A percentile compares a stretch with the other conserved stretches of the same genome.
These are phyloP conservation scores for Pulveroboletus sp. DNA, from an alignment of 1,284 basidiomycete species.

Conservation along the genomic window DNA sequence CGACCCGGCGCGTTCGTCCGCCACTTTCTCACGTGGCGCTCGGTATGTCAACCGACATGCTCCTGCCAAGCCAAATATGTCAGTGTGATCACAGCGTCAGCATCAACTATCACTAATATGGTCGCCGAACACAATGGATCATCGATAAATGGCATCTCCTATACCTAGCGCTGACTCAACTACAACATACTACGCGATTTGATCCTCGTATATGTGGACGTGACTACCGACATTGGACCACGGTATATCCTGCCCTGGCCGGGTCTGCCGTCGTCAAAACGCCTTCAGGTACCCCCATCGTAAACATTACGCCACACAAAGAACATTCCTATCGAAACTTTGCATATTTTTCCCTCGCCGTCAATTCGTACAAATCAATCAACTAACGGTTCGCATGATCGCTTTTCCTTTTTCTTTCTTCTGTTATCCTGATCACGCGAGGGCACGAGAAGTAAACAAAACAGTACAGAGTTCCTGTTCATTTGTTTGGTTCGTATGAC, in stretches of 20 bases:
- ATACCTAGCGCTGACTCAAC: not conserved
- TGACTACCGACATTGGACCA: too few relatives aligned
- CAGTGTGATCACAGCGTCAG: not conserved
- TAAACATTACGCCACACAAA: conserved; percentile 17
- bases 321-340: conserved; percentile 6
- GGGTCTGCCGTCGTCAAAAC: not conserved
- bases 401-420: not conserved
- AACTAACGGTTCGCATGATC: not conserved
- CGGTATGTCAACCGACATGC: not conserved
- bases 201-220: too few relatives aligned
- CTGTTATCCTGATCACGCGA: not conserved
- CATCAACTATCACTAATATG: not conserved
- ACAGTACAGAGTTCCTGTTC: not conserved
- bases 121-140: not conserved
- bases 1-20: not conserved
- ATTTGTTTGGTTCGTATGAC: conserved; percentile 4
- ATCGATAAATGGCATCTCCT: not conserved
- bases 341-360: conserved; percentile 14
- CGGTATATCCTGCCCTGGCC: not conserved
- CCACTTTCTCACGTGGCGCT: conserved; percentile 16
- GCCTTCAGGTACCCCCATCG: conserved; percentile 13
- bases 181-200: too few relatives aligned
- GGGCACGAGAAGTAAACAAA: conserved; percentile 9
- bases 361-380: not conserved
- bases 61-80: not conserved